Evolutionary conservation across 192 early-diverging fungal species (phyloP).

Genomic region (Nowakowskiella sp.): DNA sequence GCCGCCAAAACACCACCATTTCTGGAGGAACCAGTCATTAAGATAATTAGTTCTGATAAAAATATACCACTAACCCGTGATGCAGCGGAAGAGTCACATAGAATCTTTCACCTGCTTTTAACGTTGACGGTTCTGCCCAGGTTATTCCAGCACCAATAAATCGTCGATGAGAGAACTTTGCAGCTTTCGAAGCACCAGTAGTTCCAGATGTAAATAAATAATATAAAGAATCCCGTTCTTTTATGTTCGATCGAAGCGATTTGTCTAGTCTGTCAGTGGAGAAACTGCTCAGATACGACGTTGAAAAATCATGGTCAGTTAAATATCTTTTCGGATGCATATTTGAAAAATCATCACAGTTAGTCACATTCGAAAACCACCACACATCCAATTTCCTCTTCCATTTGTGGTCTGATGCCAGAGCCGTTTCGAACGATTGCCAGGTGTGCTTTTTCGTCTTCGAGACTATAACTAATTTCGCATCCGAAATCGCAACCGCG

Average conservation of each 20-base stretch:
- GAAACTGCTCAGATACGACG: no score
- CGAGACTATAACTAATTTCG: not conserved
- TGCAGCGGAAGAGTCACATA: conserved; percentile 12
- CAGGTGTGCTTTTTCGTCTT: conserved; percentile 1
- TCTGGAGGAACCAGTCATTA: not conserved
- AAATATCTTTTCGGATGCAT: no score
- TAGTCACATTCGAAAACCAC: no score
- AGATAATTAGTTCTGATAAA: not conserved
- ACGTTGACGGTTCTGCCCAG: conserved; percentile 8
- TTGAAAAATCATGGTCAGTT: no score
- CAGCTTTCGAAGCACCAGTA: conserved; percentile 18
- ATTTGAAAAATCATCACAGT: no score
- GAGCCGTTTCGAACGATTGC: not conserved
- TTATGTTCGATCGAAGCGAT: not conserved
- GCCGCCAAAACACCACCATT: not conserved
- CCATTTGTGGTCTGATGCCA: no score
- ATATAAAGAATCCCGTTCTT: not conserved
- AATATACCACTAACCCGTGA: conserved; percentile 7
- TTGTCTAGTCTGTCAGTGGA: not conserved
- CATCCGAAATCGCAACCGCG: conserved; percentile 1
- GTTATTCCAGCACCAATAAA: conserved; percentile 13
- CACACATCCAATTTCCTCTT: no score
- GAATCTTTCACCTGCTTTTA: conserved; percentile 7
- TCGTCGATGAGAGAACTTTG: conserved; percentile 13
- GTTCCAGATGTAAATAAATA: conserved; percentile 20